Evolutionary conservation across 768 basidiomycete genomes (phyloP).

Genomic region (Suillus sp.): DNA sequence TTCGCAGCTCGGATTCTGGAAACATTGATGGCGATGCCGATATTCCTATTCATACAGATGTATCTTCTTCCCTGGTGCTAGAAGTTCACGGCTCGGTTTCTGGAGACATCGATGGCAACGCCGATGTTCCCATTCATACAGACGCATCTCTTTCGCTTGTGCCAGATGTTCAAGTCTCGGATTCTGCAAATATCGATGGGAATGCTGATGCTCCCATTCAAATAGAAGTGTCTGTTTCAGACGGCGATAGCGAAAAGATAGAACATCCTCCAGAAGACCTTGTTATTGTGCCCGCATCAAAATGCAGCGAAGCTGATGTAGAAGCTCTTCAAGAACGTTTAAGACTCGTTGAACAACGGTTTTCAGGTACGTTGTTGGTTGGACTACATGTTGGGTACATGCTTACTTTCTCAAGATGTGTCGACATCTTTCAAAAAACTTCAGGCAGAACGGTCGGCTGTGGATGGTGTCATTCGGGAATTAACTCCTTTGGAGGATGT

Average conservation of each 20-base stretch:
- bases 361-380: slow-evolving; percentile 52
- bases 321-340: slow-evolving; percentile 68
- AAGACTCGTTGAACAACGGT: slow-evolving; percentile 75
- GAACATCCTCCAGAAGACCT: slow-evolving; percentile 7
- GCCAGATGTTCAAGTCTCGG: neutral
- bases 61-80: neutral
- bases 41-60: neutral
- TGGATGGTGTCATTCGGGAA: slow-evolving; percentile 68
- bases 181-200: neutral
- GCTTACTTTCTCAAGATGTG: slow-evolving; percentile 53
- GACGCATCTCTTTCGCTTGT: neutral
- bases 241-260: neutral
- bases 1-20: neutral
- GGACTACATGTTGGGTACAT: slow-evolving; percentile 12
- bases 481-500: slow-evolving; percentile 71
- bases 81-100: neutral
- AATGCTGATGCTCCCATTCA: neutral
- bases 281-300: neutral
- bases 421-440: slow-evolving; percentile 77
- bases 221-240: neutral
- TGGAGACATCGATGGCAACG: neutral
- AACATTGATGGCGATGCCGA: neutral
- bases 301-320: slow-evolving; percentile 34
- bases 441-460: slow-evolving; percentile 69
- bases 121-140: neutral